These are phyloP conservation scores for Lindgomyces ingoldianus DNA, from an alignment of 495 filamentous ascomycete species.

Conservation along the genomic window DNA sequence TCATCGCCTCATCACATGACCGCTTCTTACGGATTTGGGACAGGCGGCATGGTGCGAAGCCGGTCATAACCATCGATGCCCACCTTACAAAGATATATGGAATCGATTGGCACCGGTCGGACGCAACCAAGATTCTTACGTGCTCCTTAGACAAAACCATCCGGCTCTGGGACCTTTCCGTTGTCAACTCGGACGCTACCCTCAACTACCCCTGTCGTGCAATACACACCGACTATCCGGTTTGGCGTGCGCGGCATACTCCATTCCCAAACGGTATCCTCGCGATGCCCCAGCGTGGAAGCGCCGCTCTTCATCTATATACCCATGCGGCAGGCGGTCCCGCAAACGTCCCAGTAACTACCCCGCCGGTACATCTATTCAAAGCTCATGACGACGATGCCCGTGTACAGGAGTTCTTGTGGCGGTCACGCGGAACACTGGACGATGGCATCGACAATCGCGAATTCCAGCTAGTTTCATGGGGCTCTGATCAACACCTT, in stretches of 20 bases:
- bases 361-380: slow-evolving; percentile 69
- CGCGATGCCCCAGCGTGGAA: slow-evolving; percentile 88
- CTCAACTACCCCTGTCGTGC: slow-evolving; percentile 67
- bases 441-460: slow-evolving; percentile 76
- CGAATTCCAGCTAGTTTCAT: slow-evolving; percentile 91
- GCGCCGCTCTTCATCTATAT: slow-evolving; percentile 82
- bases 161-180: slow-evolving; percentile 87
- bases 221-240: slow-evolving; percentile 79
- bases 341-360: slow-evolving; percentile 27
- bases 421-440: slow-evolving; percentile 76
- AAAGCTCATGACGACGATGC: slow-evolving; percentile 77
- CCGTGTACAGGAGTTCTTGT: slow-evolving; percentile 81
- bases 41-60: slow-evolving; percentile 73
- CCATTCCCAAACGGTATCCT: slow-evolving; percentile 85
- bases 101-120: slow-evolving; percentile 86
- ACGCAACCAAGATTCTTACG: slow-evolving; percentile 70
- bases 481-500: slow-evolving; percentile 83
- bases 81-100: slow-evolving; percentile 97
- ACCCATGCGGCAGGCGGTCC: slow-evolving; percentile 52
- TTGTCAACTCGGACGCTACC: slow-evolving; percentile 48
- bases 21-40: slow-evolving; percentile 89
- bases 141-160: slow-evolving; percentile 91
- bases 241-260: slow-evolving; percentile 92
- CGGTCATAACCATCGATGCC: slow-evolving; percentile 78
- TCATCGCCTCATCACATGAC: slow-evolving; percentile 89